These are phyloP conservation scores for Xylaria sp. DNA, from an alignment of 2,329 filamentous ascomycete species.

Conservation along the genomic window DNA sequence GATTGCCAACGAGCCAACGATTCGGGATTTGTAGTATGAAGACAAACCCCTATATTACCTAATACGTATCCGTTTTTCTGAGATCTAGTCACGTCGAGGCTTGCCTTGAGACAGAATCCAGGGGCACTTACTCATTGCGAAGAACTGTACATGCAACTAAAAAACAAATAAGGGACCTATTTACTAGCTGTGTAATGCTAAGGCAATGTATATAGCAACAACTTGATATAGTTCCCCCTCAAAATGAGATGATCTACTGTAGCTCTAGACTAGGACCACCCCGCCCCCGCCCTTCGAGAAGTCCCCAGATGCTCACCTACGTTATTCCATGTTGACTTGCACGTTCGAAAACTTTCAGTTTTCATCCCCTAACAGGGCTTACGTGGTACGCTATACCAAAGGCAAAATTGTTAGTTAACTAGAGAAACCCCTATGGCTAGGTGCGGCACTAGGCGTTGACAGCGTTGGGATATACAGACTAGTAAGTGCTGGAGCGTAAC, in stretches of 20 bases:
- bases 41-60: too few relatives aligned
- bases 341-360: not conserved
- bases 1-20: too few relatives aligned
- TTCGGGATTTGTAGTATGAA: too few relatives aligned
- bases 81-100: not conserved
- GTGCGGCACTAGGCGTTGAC: not conserved
- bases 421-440: not conserved
- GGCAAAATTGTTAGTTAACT: too few relatives aligned
- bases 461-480: not conserved
- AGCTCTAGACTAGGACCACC: not conserved
- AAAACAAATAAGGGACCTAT: not conserved
- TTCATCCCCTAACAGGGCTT: not conserved
- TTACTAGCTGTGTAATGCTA: not conserved
- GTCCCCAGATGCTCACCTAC: not conserved
- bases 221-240: not conserved
- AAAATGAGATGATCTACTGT: not conserved
- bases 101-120: not conserved
- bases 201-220: not conserved
- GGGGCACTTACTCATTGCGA: too few relatives aligned
- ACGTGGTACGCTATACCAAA: too few relatives aligned
- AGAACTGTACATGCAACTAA: not conserved
- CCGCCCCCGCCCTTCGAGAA: too few relatives aligned
- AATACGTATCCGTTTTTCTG: not conserved
- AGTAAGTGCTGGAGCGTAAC: not conserved
- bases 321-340: not conserved